Percentiles rank a stretch among this genome's conserved stretches.
Conservation (phyloP, 1,284 basidiomycete genomes). For the Ustilago curta region DNA sequence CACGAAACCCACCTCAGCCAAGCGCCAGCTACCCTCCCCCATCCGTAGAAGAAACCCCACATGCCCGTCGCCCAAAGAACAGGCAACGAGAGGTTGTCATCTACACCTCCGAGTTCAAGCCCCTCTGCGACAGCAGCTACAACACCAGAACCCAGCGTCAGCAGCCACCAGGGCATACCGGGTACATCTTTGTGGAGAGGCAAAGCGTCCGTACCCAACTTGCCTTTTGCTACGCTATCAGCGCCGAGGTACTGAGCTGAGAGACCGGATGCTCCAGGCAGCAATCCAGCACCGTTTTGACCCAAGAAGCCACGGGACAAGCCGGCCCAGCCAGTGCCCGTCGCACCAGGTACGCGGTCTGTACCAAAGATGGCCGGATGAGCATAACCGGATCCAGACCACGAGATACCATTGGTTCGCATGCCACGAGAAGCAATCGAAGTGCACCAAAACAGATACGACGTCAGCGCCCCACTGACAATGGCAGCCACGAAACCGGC, state of each 20-base stretch:
- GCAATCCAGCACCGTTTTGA: constrained; percentile 31
- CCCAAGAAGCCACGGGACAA: constrained; percentile 41
- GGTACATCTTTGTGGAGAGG: constrained; percentile 42
- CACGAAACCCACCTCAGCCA: constrained; percentile 41
- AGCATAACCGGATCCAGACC: constrained; percentile 45
- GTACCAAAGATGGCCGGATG: constrained; percentile 62
- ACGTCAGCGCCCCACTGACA: constrained; percentile 80
- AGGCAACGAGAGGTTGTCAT: constrained; percentile 94
- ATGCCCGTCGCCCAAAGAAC: constrained; percentile 87
- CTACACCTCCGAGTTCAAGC: constrained; percentile 82
- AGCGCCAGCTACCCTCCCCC: constrained; percentile 47
- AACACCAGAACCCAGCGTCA: constrained; percentile 61
- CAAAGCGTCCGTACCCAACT: constrained; percentile 35
- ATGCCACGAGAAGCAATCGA: constrained; percentile 54
- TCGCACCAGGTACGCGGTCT: constrained; percentile 31
- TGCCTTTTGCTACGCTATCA: constrained; percentile 37
- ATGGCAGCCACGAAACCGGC: constrained; percentile 90
- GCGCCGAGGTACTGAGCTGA: constrained; percentile 38
- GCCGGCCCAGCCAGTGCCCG: constrained; percentile 58
- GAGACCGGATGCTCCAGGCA: constrained; percentile 28
- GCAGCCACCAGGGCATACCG: constrained; percentile 59
- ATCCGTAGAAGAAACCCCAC: constrained; percentile 71
- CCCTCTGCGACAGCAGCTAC: constrained; percentile 70
- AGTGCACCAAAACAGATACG: constrained; percentile 80
- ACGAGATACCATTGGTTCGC: constrained; percentile 59